Evolutionary conservation across 108 stramenopile genomes (phyloP), one percentile per base, ranked within the genome.

Genomic region (Epipyxis sp.): DNA sequence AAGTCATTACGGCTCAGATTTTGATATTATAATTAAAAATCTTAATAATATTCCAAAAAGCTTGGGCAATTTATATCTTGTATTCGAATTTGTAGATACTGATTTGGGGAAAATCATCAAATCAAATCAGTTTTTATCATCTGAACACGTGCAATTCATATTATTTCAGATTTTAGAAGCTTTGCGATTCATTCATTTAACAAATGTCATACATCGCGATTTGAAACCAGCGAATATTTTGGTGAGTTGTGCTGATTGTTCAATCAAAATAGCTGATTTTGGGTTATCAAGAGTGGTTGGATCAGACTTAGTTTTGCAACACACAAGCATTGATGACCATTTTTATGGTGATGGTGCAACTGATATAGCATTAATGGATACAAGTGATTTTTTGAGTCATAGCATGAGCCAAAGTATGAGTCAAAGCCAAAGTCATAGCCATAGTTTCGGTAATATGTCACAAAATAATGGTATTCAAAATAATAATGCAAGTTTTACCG

Each of bases 71-170:
- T 76, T 87, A 39, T 85, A 84, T 82, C 54, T 87, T 13, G 76
- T 89, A 44, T 85, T 89, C 42, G 87, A 92, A 85, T 92, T 91
- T 76, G 94, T 97, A 2, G 98, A 99, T 82, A 99, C 98, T 6
- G 98, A 99, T 81, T 82, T 99, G 68, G 93, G 95, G 88, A 99
- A 99, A 87, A 88, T 99, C 39, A 97, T 98, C 82, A 94, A 94
- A 87, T 93, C 92, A 71, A 94, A 95, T 16, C 98, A 99, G 87
- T 96, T 94, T 77, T 88, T 99, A 59, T 94, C 95, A 27, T 94
- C 92, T 40, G 94, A 94, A 80, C 98, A 99, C 86, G 93, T 99
- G 43, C 78, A 86, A 41, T 91, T 94, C 42, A 97, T 99, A 86
- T 77, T 99, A 50, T 99, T 97, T 83, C 96, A 99, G 88, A 93